Base-by-base conservation (phyloP, 2,329 filamentous ascomycete species). In the Alternaria brassicicola region DNA sequence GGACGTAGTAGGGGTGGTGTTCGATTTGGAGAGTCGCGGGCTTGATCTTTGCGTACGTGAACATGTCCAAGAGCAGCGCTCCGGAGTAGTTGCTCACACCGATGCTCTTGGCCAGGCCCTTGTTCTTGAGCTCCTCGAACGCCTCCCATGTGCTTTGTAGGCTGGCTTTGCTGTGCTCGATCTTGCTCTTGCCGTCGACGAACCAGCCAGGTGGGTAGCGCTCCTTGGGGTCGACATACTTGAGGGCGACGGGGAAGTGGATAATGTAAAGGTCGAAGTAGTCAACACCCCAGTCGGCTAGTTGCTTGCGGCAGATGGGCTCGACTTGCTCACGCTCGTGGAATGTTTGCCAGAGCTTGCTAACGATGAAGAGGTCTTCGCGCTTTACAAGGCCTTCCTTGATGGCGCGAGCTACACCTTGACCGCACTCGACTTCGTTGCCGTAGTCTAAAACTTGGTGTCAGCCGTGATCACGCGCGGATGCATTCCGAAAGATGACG, bases 311-410 rank as follows among this genome's bases (percentile, higher is more conserved):
- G 80, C 93, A 90, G 74, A 88, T 89, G 78, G 86, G 86, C 78
- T 83, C 85, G 74, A 95, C 92, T 69, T 85, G 85, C 68, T 94
- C 88, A 69, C 84, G 84, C 72, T 94, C 89, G 83, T 96, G 92
- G 86, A 93, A 96, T 66, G 88, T 89, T 82, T 94, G 93, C 92
- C 93, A 96, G 57, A 97, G 89, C 84, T 96, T 97, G 79, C 89
- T 92, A 65, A 93, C 91, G 75, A 97, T 88, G 86, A 96, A 96
- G 76, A 96, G 89, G 23, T 97, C 92, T 79, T 91, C 87, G 45
- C 75, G 72, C 66, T 76, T 76, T 25, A 75, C 72, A 43, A 77
- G 63, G 25, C 75, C 75, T 8, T 77, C 75, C 57, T 76, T 76
- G 70, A 77, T 76, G 42, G 74, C 74, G 39, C 72, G 71, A 42